Conservation (phyloP, 106 monocot species). For the Dactylorhiza incarnata region DNA sequence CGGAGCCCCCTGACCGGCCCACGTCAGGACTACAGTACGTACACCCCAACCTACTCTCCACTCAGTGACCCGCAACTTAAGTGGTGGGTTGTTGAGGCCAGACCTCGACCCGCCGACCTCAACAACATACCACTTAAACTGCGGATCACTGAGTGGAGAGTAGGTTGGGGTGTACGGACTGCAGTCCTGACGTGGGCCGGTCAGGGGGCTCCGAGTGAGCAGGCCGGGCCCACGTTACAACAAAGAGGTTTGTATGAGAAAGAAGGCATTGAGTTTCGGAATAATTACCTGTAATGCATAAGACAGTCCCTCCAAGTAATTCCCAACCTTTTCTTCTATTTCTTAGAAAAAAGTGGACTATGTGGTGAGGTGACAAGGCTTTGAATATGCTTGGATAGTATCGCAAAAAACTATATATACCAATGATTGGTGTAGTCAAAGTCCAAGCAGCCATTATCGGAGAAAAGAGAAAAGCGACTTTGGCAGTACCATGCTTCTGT, state of each 20-base stretch:
- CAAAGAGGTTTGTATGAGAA: not conserved
- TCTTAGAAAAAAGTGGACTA: conserved; percentile 48
- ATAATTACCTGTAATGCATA: conserved; percentile 74
- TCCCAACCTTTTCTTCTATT: conserved; percentile 56
- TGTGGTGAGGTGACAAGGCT: conserved; percentile 66
- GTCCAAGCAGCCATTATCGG: conserved; percentile 85
- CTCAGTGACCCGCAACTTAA: too few species aligned
- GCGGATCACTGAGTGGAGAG: too few species aligned
- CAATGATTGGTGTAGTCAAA: conserved; percentile 59
- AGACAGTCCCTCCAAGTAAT: conserved; percentile 63
- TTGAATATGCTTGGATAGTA: conserved; percentile 69
- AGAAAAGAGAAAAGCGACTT: conserved; percentile 75
- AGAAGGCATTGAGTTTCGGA: not conserved
- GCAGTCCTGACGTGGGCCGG: too few species aligned
- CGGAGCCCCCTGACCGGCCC: too few species aligned
- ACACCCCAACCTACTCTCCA: too few species aligned
- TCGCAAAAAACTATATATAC: conserved; percentile 49
- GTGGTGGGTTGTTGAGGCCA: too few species aligned
- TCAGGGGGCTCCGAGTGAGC: too few species aligned
- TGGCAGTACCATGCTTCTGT: conserved; percentile 66
- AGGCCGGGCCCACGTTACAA: too few species aligned
- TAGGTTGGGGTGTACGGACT: too few species aligned
- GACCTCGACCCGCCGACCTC: too few species aligned
- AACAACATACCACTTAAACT: too few species aligned
- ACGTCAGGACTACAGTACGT: too few species aligned